These are phyloP conservation scores for Cordyceps tenuipes DNA, from an alignment of 2,329 filamentous ascomycete genomes.

Conservation along the genomic window DNA sequence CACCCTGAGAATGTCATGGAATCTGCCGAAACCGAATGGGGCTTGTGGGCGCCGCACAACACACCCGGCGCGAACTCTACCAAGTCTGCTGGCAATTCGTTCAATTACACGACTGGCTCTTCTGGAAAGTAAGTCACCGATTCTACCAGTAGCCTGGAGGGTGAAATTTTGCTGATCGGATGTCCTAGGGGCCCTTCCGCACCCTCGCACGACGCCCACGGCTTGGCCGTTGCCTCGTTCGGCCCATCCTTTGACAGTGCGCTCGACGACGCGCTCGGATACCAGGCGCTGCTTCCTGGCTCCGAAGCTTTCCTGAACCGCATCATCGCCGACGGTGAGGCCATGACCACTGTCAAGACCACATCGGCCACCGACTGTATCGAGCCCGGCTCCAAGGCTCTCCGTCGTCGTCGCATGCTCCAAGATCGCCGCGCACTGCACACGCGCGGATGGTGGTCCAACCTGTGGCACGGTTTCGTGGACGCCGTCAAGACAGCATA, in stretches of 20 bases:
- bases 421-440: neutral
- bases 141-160: neutral
- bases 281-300: slow-evolving; percentile 5
- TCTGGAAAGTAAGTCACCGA: neutral
- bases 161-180: neutral
- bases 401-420: neutral
- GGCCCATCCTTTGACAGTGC: slow-evolving; percentile 21
- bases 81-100: slow-evolving; percentile 15
- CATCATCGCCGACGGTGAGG: slow-evolving; percentile 6
- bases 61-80: neutral
- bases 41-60: slow-evolving; percentile 16
- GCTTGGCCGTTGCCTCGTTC: slow-evolving; percentile 20
- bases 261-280: slow-evolving; percentile 21
- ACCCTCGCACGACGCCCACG: neutral
- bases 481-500: slow-evolving; percentile 3
- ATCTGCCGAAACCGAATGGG: slow-evolving; percentile 20
- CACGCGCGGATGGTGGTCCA: neutral
- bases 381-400: neutral
- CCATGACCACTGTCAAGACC: neutral
- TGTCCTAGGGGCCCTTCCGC: neutral
- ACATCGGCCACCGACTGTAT: neutral
- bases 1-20: slow-evolving; percentile 18
- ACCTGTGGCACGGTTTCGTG: slow-evolving; percentile 3
- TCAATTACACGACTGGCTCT: slow-evolving; percentile 13
- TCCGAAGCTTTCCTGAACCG: slow-evolving; percentile 14